Conservation (phyloP, 1,139 yeast species). For the Geotrichum reessii region DNA sequence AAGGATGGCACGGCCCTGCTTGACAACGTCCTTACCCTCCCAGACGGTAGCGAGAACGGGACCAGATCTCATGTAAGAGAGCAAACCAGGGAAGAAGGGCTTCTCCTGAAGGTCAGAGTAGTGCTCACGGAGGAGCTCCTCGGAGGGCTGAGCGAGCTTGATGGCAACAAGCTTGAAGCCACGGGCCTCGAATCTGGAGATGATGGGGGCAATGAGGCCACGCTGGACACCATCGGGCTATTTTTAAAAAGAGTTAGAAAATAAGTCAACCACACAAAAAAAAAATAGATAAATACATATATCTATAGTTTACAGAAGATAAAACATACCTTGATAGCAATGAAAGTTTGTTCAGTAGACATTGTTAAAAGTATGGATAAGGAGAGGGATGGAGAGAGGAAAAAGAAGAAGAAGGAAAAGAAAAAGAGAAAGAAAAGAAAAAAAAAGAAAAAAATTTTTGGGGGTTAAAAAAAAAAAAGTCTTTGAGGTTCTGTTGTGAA, state of each 20-base stretch:
- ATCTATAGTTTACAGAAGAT: neutral
- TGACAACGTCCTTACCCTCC: conserved; percentile 99
- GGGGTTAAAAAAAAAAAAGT: neutral
- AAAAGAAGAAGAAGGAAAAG: neutral
- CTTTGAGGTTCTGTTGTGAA: too few relatives aligned
- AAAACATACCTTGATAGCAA: conserved; percentile 69
- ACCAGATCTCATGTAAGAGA: conserved; percentile 96
- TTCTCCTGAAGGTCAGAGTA: conserved; percentile 91
- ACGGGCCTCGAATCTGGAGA: conserved; percentile 92
- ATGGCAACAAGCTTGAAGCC: conserved; percentile 97
- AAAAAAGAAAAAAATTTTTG: neutral
- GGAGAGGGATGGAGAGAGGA: neutral
- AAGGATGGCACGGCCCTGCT: conserved; percentile 94
- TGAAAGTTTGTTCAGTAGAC: conserved; percentile 89
- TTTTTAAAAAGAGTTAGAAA: neutral
- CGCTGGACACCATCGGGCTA: conserved; percentile 99
- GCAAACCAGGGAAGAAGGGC: conserved; percentile 93
- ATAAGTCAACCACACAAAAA: neutral
- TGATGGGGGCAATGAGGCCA: conserved; percentile 85
- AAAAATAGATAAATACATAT: neutral
- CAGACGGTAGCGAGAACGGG: conserved; percentile 98
- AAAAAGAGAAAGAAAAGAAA: neutral
- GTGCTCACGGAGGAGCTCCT: conserved; percentile 84
- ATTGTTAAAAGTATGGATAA: conserved; percentile 29
- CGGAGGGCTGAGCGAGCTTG: conserved; percentile 85